Evolutionary conservation across 2,329 filamentous ascomycete species (phyloP).

Genomic region (Sporothrix brasiliensis): DNA sequence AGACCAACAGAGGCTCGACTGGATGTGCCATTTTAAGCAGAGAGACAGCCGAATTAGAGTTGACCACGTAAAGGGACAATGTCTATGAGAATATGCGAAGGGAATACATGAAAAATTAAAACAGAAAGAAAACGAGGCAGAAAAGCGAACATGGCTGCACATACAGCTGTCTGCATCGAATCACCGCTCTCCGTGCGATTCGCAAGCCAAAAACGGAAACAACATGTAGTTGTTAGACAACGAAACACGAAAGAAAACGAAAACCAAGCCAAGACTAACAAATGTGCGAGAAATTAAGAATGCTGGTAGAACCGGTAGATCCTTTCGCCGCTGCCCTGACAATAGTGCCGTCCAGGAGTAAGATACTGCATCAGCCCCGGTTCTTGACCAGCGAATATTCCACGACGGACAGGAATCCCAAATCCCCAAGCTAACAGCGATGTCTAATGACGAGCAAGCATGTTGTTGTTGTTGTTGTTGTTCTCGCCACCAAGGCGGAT

Average conservation of each 20-base stretch:
- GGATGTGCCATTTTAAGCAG: not conserved
- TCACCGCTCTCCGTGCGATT: not conserved
- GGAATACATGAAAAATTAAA: not conserved
- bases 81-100: not conserved
- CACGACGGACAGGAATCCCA: not conserved
- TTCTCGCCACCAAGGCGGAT: not conserved
- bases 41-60: not conserved
- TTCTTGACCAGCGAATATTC: not conserved
- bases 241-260: not conserved
- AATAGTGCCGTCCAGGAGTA: not conserved
- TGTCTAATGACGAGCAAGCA: not conserved
- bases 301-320: not conserved
- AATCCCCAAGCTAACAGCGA: not conserved
- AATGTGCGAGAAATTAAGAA: not conserved
- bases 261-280: not conserved
- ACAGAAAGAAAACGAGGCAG: not conserved
- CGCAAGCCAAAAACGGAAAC: not conserved
- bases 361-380: not conserved
- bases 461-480: not conserved
- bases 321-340: not conserved
- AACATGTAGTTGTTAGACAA: not conserved
- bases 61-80: conserved; percentile 5
- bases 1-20: not conserved
- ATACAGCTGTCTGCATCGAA: not conserved
- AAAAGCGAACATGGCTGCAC: not conserved